Base-by-base conservation (phyloP, 805 yeast species). In the Wilhelminamyces savonicus region DNA sequence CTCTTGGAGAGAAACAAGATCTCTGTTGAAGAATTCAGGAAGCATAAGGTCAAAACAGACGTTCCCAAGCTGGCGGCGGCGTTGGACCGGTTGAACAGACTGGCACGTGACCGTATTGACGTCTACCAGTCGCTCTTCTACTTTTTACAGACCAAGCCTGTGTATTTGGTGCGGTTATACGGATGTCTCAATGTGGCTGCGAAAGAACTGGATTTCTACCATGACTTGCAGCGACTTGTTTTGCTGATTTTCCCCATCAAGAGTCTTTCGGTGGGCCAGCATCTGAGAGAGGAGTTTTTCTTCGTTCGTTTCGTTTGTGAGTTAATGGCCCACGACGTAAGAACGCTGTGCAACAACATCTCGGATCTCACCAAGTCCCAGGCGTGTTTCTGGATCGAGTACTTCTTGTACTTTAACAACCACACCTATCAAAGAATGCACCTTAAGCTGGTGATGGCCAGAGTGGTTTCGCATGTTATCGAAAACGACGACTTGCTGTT, bases 101-200 rank as follows among this genome's bases (percentile, higher is more conserved):
- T 69, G 3, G 52, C 72, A 8, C 61, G 68, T 35, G 66, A 65
- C 15, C 65, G 84, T 35, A 62, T 78, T 29, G 87, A 79, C 36
- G 54, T 75, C 1, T 83, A 82, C 53, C 95, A 81, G 43, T 81
- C 83, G 14, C 48, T 90, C 29, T 78, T 92, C 42, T 92, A 81
- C 47, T 57, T 90, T 16, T 54, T 92, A 25, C 97, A 92, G 51
- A 82, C 94, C 0, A 85, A 84, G 44, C 83, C 95, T 0, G 51
- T 54, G 1, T 90, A 90, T 46, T 67, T 88, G 48, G 65, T 77
- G 2, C 57, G 75, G 10, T 52, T 85, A 21, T 71, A 76, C 32
- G 52, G 60, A 11, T 43, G 53, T 7, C 52, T 58, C 17, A 41
- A 28, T 36, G 51, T 45, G 30, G 24, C 33, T 48, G 32, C 24